These are phyloP conservation scores for Achaetomium macrosporum DNA, from an alignment of 2,329 filamentous ascomycete species.

Conservation along the genomic window DNA sequence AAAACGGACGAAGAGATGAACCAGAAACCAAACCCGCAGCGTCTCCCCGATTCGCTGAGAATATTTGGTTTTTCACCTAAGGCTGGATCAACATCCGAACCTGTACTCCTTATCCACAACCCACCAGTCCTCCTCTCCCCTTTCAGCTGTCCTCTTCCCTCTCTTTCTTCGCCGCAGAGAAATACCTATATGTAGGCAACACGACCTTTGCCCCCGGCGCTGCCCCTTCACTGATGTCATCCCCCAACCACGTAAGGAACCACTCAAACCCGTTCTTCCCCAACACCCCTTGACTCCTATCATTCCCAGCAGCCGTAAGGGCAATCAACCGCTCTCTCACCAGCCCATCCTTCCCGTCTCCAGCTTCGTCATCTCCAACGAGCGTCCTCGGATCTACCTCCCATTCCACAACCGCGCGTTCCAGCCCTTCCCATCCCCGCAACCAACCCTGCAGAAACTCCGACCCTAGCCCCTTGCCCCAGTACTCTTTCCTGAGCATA, in stretches of 20 bases:
- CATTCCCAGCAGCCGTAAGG: constrained; percentile 44
- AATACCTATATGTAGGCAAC: constrained; percentile 24
- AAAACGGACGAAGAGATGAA: no score
- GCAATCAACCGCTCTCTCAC: constrained; percentile 41
- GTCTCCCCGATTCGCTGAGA: no score
- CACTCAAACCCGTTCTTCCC: constrained; percentile 49
- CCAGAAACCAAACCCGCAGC: no score
- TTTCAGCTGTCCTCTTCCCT: not conserved
- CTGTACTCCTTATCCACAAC: not conserved
- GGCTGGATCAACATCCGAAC: no score
- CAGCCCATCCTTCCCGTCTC: constrained; percentile 18
- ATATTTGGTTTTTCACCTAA: no score
- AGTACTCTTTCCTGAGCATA: constrained; percentile 46
- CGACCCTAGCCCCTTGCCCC: constrained; percentile 52
- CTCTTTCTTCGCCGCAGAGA: constrained; percentile 11
- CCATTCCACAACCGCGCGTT: constrained; percentile 40
- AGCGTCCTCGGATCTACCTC: constrained; percentile 36
- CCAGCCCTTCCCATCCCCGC: constrained; percentile 43
- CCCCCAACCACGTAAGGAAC: constrained; percentile 36
- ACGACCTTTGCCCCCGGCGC: constrained; percentile 9
- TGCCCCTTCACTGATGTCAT: constrained; percentile 24
- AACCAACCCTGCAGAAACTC: constrained; percentile 49
- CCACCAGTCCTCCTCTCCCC: not conserved
- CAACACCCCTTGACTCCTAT: constrained; percentile 50
- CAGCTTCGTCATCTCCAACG: constrained; percentile 22